Base-by-base conservation (phyloP, 345 rosid genomes). In the Pistacia vera region DNA sequence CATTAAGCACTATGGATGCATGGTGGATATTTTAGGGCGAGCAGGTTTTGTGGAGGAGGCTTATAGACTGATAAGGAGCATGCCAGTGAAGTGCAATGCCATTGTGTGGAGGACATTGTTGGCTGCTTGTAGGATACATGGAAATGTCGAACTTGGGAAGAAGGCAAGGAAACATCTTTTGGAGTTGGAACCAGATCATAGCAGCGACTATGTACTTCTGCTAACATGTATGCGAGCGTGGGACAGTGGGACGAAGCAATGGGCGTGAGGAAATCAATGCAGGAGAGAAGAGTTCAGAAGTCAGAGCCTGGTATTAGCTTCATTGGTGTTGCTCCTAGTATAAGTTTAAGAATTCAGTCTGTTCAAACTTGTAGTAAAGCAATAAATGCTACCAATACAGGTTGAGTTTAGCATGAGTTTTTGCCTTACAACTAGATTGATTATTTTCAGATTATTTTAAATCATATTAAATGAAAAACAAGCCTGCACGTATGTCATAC, bases 1-100 rank as follows among this genome's bases (percentile, higher is more conserved):
- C 3, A 65, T 77, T 12, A 82, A 79, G 83, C 90, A 85, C 74
- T 77, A 77, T 38, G 86, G 90, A 4, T 82, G 86, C 79, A 82
- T 83, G 87, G 85, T 83, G 35, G 87, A 85, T 74, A 68, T 85
- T 74, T 14, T 86, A 68, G 81, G 87, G 16, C 80, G 87, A 66
- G 88, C 90, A 44, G 90, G 87, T 4, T 57, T 80, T 2, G 70
- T 82, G 38, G 81, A 80, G 48, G 87, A 82, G 80, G 88, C 90
- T 20, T 83, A 85, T 75, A 72, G 4, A 70, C 66, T 82, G 36
- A 73, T 76, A 35, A 76, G 13, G 56, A 80, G 70, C 66, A 79
- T 81, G 79, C 80, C 83, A 11, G 74, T 82, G 5, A 18, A 73
- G 75, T 72, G 81, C 73, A 86, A 85, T 68, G 80, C 83, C 57